These are phyloP conservation scores for Kwoniella shivajii DNA, from an alignment of 1,284 basidiomycete species.

Conservation along the genomic window DNA sequence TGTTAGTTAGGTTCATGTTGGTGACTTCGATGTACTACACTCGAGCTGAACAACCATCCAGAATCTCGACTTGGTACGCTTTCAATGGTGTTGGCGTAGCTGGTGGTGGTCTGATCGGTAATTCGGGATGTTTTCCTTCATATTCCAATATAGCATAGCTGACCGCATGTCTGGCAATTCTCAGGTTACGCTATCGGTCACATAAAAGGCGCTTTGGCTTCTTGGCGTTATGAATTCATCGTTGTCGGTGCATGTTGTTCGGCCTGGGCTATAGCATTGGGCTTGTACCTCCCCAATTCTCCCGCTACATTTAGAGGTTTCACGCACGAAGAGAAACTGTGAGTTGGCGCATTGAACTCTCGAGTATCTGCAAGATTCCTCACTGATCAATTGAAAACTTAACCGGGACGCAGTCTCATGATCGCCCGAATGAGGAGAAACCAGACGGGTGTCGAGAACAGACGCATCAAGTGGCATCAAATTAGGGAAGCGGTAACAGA, in stretches of 20 bases:
- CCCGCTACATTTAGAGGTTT: conserved; percentile 48
- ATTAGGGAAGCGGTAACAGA: conserved; percentile 53
- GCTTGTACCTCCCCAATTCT: conserved; percentile 49
- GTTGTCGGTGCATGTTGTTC: conserved; percentile 51
- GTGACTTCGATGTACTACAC: conserved; percentile 52
- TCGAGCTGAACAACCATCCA: conserved; percentile 49
- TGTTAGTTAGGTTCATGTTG: conserved; percentile 39
- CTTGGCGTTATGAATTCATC: conserved; percentile 55
- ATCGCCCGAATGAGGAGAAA: conserved; percentile 54
- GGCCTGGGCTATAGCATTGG: conserved; percentile 45
- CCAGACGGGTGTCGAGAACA: conserved; percentile 55
- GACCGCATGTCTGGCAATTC: no score
- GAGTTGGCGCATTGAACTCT: conserved; percentile 14
- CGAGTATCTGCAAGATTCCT: background rate
- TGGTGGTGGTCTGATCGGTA: conserved; percentile 43
- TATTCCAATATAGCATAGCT: no score
- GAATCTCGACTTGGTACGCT: conserved; percentile 50
- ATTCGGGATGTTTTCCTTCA: no score
- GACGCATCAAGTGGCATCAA: conserved; percentile 54
- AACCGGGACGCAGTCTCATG: conserved; percentile 37
- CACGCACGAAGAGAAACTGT: conserved; percentile 52
- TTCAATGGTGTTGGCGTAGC: conserved; percentile 54
- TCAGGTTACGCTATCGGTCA: conserved; percentile 38
- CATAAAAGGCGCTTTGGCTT: conserved; percentile 49
- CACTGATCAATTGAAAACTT: background rate